phyloP scores from a whole-genome alignment of 2,329 filamentous ascomycete species.

The Colletotrichum agaves region DNA sequence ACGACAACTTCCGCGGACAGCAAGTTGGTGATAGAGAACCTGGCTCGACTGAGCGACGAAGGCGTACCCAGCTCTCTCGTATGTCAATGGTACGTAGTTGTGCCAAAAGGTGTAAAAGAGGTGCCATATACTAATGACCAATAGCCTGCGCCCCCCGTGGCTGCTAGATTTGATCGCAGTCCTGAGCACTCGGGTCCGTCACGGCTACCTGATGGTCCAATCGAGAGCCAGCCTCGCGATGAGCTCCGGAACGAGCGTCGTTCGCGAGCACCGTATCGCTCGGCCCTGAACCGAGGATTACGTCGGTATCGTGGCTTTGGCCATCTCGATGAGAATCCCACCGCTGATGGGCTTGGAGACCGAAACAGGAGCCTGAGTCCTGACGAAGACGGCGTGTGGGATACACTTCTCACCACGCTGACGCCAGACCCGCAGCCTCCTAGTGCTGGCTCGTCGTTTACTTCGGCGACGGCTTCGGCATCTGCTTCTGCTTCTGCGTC shows the following conservation, averaged over 20 bases:
- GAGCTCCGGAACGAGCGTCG: not conserved
- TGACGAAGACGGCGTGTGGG: conserved; percentile 76
- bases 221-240: not conserved
- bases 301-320: conserved; percentile 5
- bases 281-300: no score
- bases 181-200: conserved; percentile 29
- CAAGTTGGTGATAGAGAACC: not conserved
- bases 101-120: not conserved
- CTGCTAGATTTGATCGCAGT: conserved; percentile 38
- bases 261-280: not conserved
- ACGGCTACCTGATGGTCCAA: conserved; percentile 4
- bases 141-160: conserved; percentile 35
- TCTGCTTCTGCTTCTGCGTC: conserved; percentile 55
- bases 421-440: conserved; percentile 84
- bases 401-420: conserved; percentile 82
- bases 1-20: not conserved
- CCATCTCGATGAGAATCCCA: conserved; percentile 14
- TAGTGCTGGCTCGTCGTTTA: conserved; percentile 84
- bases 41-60: not conserved
- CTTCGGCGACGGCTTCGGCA: conserved; percentile 68
- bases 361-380: conserved; percentile 85
- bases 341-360: conserved; percentile 81
- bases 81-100: conserved; percentile 29
- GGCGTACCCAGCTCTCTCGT: conserved; percentile 23
- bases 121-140: not conserved